phyloP scores from a whole-genome alignment of 768 basidiomycete species.

The Termitomyces titanicus region DNA sequence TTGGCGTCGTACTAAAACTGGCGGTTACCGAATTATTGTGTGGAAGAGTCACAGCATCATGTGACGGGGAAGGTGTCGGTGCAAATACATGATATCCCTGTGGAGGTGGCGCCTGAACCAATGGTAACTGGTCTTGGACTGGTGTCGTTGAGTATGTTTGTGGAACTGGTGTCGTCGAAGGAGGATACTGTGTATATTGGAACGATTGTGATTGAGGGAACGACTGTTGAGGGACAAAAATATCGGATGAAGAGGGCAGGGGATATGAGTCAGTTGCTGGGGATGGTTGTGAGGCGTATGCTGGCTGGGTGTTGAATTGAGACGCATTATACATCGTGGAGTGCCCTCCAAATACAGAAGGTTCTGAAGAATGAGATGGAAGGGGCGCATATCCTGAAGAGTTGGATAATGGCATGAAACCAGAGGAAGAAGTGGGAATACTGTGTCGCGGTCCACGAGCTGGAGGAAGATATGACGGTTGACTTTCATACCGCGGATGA shows the following conservation, averaged over 20 bases:
- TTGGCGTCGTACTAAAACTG: slow-evolving; percentile 17
- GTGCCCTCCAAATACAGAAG: slow-evolving; percentile 7
- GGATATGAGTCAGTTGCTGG: slow-evolving; percentile 20
- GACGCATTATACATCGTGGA: slow-evolving; percentile 30
- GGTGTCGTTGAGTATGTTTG: slow-evolving; percentile 35
- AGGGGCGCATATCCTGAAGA: slow-evolving; percentile 36
- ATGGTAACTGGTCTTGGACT: slow-evolving; percentile 16
- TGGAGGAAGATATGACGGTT: slow-evolving; percentile 32
- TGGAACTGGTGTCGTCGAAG: slow-evolving; percentile 32
- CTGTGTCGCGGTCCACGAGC: slow-evolving; percentile 61
- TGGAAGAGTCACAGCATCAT: slow-evolving; percentile 29
- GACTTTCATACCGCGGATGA: slow-evolving; percentile 31
- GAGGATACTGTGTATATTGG: slow-evolving; percentile 33
- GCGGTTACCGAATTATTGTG: slow-evolving; percentile 27
- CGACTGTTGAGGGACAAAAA: slow-evolving; percentile 36
- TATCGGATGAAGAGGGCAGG: slow-evolving; percentile 30
- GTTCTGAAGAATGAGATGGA: slow-evolving; percentile 40
- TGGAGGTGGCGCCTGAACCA: slow-evolving; percentile 30
- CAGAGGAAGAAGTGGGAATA: slow-evolving; percentile 62
- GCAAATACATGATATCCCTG: slow-evolving; percentile 31
- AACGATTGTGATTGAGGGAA: slow-evolving; percentile 28
- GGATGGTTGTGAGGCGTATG: slow-evolving; percentile 26
- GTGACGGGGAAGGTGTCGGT: slow-evolving; percentile 29
- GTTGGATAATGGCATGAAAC: slow-evolving; percentile 57
- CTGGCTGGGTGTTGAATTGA: slow-evolving; percentile 29